Evolutionary conservation across 306 rosid species (phyloP).

Genomic region (Glycine soja): DNA sequence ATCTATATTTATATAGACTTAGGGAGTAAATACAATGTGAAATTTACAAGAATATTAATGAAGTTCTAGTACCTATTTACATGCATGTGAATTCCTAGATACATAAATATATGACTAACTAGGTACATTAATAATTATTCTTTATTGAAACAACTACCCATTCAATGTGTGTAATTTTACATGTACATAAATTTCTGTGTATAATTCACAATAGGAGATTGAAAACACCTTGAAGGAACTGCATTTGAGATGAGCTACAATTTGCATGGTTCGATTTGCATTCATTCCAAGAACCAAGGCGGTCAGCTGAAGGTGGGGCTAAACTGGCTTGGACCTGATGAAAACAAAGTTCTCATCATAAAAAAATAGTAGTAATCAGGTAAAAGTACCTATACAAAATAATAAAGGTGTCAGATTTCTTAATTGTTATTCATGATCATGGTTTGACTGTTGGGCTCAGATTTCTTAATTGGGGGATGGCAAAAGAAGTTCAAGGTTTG

Average conservation of each 20-base stretch:
- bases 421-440: not conserved
- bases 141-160: too few species aligned
- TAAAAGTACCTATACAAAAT: not conserved
- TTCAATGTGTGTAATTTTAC: too few species aligned
- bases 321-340: slow-evolving; percentile 83
- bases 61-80: too few species aligned
- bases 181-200: slow-evolving; percentile 4
- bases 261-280: slow-evolving; percentile 80
- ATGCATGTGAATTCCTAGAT: too few species aligned
- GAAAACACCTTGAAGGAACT: slow-evolving; percentile 80
- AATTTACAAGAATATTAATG: too few species aligned
- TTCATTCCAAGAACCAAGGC: slow-evolving; percentile 72
- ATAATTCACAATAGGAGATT: slow-evolving; percentile 7
- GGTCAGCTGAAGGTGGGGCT: slow-evolving; percentile 84
- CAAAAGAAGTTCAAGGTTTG: not conserved
- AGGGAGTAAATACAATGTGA: too few species aligned
- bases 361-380: slow-evolving; percentile 5
- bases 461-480: not conserved
- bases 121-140: too few species aligned
- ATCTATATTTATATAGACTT: too few species aligned
- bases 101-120: too few species aligned
- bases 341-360: slow-evolving; percentile 39
- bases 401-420: slow-evolving; percentile 1
- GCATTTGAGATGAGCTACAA: slow-evolving; percentile 80
- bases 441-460: not conserved